A percentile compares a stretch with the other conserved stretches of the same genome.
These are phyloP conservation scores for Macrophomina phaseolina DNA, from an alignment of 2,329 filamentous ascomycete species.

Conservation along the genomic window DNA sequence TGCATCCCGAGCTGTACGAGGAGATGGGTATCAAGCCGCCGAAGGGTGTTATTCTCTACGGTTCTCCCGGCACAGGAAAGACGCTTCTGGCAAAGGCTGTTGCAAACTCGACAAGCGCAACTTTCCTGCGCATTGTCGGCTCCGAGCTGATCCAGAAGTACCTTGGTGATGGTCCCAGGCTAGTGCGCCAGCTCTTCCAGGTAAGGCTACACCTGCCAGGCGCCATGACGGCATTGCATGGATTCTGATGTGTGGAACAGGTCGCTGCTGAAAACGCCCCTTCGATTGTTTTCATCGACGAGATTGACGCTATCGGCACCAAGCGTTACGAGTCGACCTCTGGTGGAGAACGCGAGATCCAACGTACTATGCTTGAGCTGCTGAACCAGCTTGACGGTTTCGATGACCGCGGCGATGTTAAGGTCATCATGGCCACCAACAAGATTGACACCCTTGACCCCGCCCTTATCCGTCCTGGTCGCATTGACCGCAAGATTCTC, in stretches of 20 bases:
- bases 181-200: slow-evolving; percentile 96
- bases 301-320: slow-evolving; percentile 98
- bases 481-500: slow-evolving; percentile 97
- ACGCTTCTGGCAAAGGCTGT: slow-evolving; percentile 95
- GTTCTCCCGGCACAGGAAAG: slow-evolving; percentile 95
- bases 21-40: slow-evolving; percentile 99
- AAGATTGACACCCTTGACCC: slow-evolving; percentile 99
- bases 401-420: slow-evolving; percentile 97
- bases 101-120: slow-evolving; percentile 98
- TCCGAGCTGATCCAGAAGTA: slow-evolving; percentile 99
- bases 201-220: neutral
- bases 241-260: neutral
- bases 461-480: slow-evolving; percentile 91
- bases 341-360: slow-evolving; percentile 94
- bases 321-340: slow-evolving; percentile 98
- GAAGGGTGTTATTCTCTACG: slow-evolving; percentile 98
- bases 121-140: slow-evolving; percentile 95
- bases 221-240: neutral
- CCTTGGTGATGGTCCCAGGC: slow-evolving; percentile 89
- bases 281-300: slow-evolving; percentile 98
- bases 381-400: slow-evolving; percentile 99
- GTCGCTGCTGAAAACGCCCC: slow-evolving; percentile 95
- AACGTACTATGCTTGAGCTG: slow-evolving; percentile 97
- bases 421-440: slow-evolving; percentile 99
- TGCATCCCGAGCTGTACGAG: slow-evolving; percentile 97